phyloP scores from a whole-genome alignment of 2,329 filamentous ascomycete species.

The Leptographium radiaticola region DNA sequence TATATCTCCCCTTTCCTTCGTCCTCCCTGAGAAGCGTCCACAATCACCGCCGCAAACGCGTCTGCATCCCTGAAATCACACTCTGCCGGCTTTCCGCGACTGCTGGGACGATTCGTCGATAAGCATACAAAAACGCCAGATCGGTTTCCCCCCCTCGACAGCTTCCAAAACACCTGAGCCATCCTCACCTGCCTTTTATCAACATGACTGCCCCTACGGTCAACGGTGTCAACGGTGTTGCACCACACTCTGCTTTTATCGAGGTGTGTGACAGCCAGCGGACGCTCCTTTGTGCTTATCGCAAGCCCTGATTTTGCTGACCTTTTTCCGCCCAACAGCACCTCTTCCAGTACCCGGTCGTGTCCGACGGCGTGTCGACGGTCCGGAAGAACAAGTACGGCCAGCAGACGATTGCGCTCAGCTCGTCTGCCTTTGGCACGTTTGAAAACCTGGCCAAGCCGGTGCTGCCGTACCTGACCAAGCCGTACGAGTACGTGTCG shows the following conservation, averaged over 20 bases:
- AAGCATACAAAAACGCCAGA: no score
- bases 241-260: constrained; percentile 10
- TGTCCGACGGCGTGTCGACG: constrained; percentile 63
- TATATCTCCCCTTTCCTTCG: no score
- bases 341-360: constrained; percentile 69
- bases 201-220: constrained; percentile 10
- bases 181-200: neutral
- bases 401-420: constrained; percentile 66
- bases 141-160: neutral
- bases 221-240: constrained; percentile 9
- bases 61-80: no score
- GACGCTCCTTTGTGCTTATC: neutral
- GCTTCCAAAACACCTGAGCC: no score
- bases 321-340: constrained; percentile 40
- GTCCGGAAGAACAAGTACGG: constrained; percentile 76
- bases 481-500: constrained; percentile 68
- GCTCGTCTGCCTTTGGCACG: constrained; percentile 61
- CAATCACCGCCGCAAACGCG: no score
- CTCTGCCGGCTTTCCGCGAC: no score
- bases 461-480: constrained; percentile 63
- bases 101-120: no score
- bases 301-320: no score
- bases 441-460: constrained; percentile 69
- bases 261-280: constrained; percentile 5
- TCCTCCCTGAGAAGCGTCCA: no score